Evolutionary conservation across 169 alveolate species (phyloP).

Genomic region (Babesia gibsoni): DNA sequence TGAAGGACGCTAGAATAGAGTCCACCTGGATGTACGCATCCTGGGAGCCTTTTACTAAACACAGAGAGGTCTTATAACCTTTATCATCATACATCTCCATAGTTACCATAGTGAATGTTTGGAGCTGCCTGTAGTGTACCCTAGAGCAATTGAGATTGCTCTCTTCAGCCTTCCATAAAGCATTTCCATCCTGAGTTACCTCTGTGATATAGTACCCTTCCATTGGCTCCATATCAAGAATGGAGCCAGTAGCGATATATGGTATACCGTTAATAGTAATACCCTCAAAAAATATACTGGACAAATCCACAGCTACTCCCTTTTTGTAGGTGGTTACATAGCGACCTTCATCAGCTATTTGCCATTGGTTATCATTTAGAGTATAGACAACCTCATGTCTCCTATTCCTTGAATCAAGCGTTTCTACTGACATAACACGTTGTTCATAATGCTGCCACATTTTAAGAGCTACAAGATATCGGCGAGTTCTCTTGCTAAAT

Average conservation of each 20-base stretch:
- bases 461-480: not conserved
- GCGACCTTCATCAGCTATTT: not conserved
- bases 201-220: not conserved
- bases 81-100: not conserved
- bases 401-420: not conserved
- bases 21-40: not conserved
- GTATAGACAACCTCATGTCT: not conserved
- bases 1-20: not conserved
- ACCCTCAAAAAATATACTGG: not conserved
- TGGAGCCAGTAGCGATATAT: too few relatives aligned
- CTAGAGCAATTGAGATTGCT: not conserved
- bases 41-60: not conserved
- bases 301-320: not conserved
- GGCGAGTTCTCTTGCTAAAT: not conserved
- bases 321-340: not conserved
- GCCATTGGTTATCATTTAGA: not conserved
- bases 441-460: not conserved
- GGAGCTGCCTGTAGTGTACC: not conserved
- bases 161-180: not conserved
- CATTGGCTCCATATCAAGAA: not conserved
- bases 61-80: not conserved
- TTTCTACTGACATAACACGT: not conserved
- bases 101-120: not conserved
- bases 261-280: not conserved
- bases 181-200: not conserved